Evolutionary conservation across 1,284 basidiomycete genomes (phyloP).

Genomic region (Sparassis latifolia): DNA sequence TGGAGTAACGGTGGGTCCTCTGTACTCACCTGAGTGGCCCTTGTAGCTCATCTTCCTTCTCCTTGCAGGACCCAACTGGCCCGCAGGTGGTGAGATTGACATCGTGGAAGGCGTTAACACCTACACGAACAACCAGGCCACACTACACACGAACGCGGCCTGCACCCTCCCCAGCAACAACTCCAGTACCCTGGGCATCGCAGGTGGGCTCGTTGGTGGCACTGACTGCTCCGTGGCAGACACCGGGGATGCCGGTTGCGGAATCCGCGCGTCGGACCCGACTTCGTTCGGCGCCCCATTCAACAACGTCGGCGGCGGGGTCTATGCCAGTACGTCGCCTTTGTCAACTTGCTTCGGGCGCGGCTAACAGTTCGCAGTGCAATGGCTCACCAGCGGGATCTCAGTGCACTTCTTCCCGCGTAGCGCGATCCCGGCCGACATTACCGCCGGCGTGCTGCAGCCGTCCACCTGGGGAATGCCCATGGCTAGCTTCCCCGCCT

Average conservation of each 20-base stretch:
- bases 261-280: constrained; percentile 42
- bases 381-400: constrained; percentile 67
- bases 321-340: constrained; percentile 62
- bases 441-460: constrained; percentile 57
- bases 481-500: constrained; percentile 64
- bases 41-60: neutral
- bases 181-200: constrained; percentile 42
- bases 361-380: constrained; percentile 35
- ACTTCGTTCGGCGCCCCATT: constrained; percentile 63
- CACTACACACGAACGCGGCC: constrained; percentile 71
- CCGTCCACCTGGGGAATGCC: constrained; percentile 73
- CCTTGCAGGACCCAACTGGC: constrained; percentile 63
- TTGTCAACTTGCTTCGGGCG: neutral
- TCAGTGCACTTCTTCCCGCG: constrained; percentile 74
- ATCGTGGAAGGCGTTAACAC: constrained; percentile 80
- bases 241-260: constrained; percentile 67
- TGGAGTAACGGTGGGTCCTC: constrained; percentile 39
- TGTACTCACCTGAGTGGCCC: neutral
- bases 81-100: constrained; percentile 75
- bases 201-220: constrained; percentile 53
- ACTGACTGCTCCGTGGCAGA: constrained; percentile 58
- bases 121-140: constrained; percentile 74
- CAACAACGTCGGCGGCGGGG: constrained; percentile 68
- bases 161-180: constrained; percentile 56
- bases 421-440: constrained; percentile 64